Evolutionary conservation across 257 asterid species (phyloP), one percentile per base, ranked within the genome.

Genomic region (Petunia axillaris): DNA sequence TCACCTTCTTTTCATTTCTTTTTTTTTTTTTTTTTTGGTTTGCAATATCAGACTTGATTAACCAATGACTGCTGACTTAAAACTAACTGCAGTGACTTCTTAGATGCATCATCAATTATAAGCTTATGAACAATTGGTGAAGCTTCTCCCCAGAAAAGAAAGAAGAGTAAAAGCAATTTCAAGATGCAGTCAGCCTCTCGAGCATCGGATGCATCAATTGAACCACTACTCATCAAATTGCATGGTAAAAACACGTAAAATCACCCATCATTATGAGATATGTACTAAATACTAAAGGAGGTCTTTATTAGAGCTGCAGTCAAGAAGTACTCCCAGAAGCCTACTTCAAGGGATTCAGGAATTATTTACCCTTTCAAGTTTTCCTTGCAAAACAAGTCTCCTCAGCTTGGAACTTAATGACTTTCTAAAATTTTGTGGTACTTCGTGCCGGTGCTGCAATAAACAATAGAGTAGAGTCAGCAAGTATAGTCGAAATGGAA

Each of bases 381-480:
- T 89, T 73, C 89, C 93, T 83, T 87, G 88, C 73, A 60, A 25
- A 58, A 88, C 87, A 41, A 89, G 90, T 82, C 81, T 87, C 80
- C 89, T 78, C 85, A 91, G 77, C 87, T 84, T 90, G 10, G 88
- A 43, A 76, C 84, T 79, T 80, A 91, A 75, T 54, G 78, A 40
- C 86, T 85, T 89, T 85, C 87, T 87, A 74, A 86, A 86, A 46
- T 84, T 82, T 41, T 57, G 83, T 25, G 89, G 88, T 79, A 88
- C 87, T 64, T 85, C 84, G 25, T 83, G 81, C 76, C 79, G 84
- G 81, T 74, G 78, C 93, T 89, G 91, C 85, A 76, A 43, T 14
- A 46, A 25, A 64, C 70, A 64, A 54, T 40, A 41, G 64, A 66
- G 39, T 65, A 65, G 62, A 73, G 62, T 36, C 62, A 2, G 43